phyloP scores from a whole-genome alignment of 345 rosid genomes.

The Nasturtium officinale region DNA sequence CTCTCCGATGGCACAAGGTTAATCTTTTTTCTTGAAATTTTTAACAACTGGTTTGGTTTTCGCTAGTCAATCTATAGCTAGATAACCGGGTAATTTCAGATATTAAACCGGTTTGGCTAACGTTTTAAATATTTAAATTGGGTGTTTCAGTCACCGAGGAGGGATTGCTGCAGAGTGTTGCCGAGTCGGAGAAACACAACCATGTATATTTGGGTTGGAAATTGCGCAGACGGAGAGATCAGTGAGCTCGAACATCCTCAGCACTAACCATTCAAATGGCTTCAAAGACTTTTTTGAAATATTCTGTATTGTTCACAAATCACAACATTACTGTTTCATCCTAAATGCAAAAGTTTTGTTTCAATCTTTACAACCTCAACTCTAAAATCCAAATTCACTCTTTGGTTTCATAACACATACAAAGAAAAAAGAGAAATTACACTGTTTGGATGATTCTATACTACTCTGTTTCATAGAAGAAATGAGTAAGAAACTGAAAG shows the following conservation, averaged over 20 bases:
- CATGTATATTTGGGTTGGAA: constrained; percentile 73
- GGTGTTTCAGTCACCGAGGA: constrained; percentile 68
- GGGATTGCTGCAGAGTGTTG: constrained; percentile 80
- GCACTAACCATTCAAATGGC: constrained; percentile 24
- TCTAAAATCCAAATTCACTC: not conserved
- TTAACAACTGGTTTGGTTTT: not conserved
- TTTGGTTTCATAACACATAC: constrained; percentile 5
- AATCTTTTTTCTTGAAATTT: not conserved
- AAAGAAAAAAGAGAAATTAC: not conserved
- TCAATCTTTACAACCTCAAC: not conserved
- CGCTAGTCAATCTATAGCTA: not conserved
- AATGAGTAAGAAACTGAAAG: constrained; percentile 2
- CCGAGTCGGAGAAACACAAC: constrained; percentile 55
- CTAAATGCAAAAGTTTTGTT: not conserved
- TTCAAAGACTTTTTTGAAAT: not conserved
- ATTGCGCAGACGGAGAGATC: constrained; percentile 65
- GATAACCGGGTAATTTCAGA: not conserved
- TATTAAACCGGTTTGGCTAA: constrained; percentile 8
- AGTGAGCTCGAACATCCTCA: constrained; percentile 52
- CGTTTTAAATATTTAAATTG: not conserved
- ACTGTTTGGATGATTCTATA: not conserved
- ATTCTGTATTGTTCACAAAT: constrained; percentile 10
- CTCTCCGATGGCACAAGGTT: constrained; percentile 74
- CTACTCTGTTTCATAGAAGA: not conserved
- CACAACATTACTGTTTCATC: not conserved